These are phyloP conservation scores for Cryptococcus neoformans DNA, from an alignment of 1,284 basidiomycete genomes.

Conservation along the genomic window DNA sequence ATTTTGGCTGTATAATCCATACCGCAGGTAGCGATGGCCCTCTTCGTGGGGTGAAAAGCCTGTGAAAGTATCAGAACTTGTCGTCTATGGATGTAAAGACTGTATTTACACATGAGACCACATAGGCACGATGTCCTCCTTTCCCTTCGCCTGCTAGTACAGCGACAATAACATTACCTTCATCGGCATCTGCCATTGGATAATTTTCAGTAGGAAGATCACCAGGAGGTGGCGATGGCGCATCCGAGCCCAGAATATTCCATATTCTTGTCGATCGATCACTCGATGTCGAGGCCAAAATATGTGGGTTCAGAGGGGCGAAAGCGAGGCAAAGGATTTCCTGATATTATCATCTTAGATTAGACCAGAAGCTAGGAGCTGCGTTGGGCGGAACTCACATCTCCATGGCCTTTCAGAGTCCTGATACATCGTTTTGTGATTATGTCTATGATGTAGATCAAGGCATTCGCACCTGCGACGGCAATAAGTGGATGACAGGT, in stretches of 20 bases:
- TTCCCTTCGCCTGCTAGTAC: slow-evolving; percentile 24
- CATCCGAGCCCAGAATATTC: slow-evolving; percentile 29
- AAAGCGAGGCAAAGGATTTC: slow-evolving; percentile 23
- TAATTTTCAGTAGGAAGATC: slow-evolving; percentile 17
- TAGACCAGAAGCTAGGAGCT: not conserved
- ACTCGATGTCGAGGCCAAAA: slow-evolving; percentile 33
- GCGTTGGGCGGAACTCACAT: slow-evolving; percentile 19
- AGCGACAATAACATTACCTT: slow-evolving; percentile 23
- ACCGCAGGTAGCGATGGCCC: slow-evolving; percentile 23
- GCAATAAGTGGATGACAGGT: slow-evolving; percentile 31
- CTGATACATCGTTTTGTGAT: slow-evolving; percentile 7
- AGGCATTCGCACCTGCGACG: slow-evolving; percentile 15
- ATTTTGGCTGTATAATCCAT: slow-evolving; percentile 26
- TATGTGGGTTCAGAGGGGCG: slow-evolving; percentile 30
- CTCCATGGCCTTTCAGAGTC: slow-evolving; percentile 30
- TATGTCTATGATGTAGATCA: slow-evolving; percentile 30
- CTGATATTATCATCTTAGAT: slow-evolving; percentile 8
- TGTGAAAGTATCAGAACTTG: not conserved
- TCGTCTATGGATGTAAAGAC: not conserved
- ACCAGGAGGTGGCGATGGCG: not conserved
- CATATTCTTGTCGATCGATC: slow-evolving; percentile 39
- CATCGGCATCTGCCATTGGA: slow-evolving; percentile 31
- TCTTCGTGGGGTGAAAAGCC: slow-evolving; percentile 26
- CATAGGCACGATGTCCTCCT: slow-evolving; percentile 23
- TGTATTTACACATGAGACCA: slow-evolving; percentile 18